Percentiles rank a stretch among this genome's conserved stretches.
These are phyloP conservation scores for Bryoglossum gracile DNA, from an alignment of 495 filamentous ascomycete species.

Conservation along the genomic window DNA sequence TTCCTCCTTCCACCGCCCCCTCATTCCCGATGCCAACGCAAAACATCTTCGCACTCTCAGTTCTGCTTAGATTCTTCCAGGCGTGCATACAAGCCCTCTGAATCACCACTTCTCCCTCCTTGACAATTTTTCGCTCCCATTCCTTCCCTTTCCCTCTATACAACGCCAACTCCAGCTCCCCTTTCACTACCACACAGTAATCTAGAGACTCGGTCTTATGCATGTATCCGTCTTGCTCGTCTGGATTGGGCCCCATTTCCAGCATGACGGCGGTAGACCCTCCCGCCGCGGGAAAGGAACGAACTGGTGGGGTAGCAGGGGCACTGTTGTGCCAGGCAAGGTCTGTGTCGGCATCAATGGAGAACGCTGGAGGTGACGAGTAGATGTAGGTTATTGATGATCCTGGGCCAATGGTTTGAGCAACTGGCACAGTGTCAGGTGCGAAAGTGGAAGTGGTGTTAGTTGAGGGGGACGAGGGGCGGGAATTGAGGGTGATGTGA, in stretches of 20 bases:
- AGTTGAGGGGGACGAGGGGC: too few species aligned
- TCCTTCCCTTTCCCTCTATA: not conserved
- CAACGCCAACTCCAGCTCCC: slow-evolving; percentile 4
- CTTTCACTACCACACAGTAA: not conserved
- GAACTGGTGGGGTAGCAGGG: not conserved
- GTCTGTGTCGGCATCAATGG: not conserved
- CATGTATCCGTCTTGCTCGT: not conserved
- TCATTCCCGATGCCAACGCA: not conserved
- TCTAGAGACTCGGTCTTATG: slow-evolving; percentile 1
- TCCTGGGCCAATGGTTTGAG: not conserved
- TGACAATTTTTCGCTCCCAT: not conserved
- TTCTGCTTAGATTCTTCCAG: slow-evolving; percentile 3
- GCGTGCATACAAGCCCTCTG: slow-evolving; percentile 4
- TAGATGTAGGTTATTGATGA: not conserved
- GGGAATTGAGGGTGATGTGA: not conserved
- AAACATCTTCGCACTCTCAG: not conserved
- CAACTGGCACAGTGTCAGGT: not conserved
- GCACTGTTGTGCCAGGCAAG: not conserved
- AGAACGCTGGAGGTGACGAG: not conserved
- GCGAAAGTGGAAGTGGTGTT: not conserved
- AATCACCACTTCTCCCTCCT: slow-evolving; percentile 1
- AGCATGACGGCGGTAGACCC: not conserved
- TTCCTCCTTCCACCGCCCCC: slow-evolving; percentile 3
- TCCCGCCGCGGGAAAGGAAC: not conserved
- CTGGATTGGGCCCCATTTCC: slow-evolving; percentile 1